Percentiles rank a stretch among this genome's conserved stretches.
These are phyloP conservation scores for Hermanozyma aechmeae DNA, from an alignment of 805 yeast genomes.

Conservation along the genomic window DNA sequence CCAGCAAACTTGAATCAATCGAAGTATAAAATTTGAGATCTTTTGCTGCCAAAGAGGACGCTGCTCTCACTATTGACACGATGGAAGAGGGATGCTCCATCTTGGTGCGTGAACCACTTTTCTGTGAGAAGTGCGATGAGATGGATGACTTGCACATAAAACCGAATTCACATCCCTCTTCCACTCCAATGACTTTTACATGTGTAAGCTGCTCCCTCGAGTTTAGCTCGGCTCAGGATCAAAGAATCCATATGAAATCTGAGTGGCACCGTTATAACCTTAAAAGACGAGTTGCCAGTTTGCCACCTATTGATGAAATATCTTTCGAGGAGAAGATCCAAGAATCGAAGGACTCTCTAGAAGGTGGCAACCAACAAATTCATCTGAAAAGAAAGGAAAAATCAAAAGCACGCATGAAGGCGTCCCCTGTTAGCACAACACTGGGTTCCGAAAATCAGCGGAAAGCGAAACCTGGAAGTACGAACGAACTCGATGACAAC, in stretches of 20 bases:
- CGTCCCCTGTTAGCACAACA: no score
- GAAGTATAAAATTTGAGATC: constrained; percentile 73
- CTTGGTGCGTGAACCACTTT: constrained; percentile 26
- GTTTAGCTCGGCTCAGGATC: constrained; percentile 29
- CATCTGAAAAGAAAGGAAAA: no score
- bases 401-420: no score
- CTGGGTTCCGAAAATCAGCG: no score
- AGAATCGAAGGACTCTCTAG: no score
- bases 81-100: constrained; percentile 45
- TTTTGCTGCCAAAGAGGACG: constrained; percentile 64
- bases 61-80: constrained; percentile 60
- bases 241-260: constrained; percentile 34
- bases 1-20: constrained; percentile 40
- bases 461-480: no score
- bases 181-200: constrained; percentile 14
- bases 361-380: no score
- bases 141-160: neutral
- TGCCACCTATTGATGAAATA: constrained; percentile 19
- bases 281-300: constrained; percentile 32
- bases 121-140: neutral
- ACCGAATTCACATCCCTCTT: neutral
- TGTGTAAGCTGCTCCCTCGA: constrained; percentile 33
- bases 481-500: no score
- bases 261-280: constrained; percentile 39
- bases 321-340: no score